These are phyloP conservation scores for Phytophthora quininea DNA, from an alignment of 352 stramenopile genomes.

Conservation along the genomic window DNA sequence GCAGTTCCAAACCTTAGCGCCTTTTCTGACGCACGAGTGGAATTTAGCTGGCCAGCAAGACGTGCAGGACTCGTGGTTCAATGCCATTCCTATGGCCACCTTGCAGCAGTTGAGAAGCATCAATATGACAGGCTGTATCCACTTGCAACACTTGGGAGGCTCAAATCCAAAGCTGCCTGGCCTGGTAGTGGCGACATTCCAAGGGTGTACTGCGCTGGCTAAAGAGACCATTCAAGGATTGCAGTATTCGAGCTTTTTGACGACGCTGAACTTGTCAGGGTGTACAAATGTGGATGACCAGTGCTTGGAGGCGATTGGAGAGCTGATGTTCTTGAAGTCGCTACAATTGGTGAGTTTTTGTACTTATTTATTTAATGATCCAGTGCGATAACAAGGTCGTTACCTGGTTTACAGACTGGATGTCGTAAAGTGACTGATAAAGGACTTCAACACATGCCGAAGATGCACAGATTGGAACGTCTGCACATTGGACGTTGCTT, in stretches of 20 bases:
- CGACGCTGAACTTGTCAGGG: slow-evolving; percentile 58
- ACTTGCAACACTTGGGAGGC: slow-evolving; percentile 54
- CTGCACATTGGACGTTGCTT: slow-evolving; percentile 61
- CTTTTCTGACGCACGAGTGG: slow-evolving; percentile 70
- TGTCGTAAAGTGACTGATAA: slow-evolving; percentile 59
- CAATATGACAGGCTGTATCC: slow-evolving; percentile 57
- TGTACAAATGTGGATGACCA: slow-evolving; percentile 69
- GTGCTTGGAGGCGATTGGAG: slow-evolving; percentile 48
- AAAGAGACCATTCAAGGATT: slow-evolving; percentile 58
- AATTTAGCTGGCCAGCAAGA: slow-evolving; percentile 50
- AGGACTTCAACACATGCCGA: slow-evolving; percentile 53
- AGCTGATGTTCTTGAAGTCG: slow-evolving; percentile 40
- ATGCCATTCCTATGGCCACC: slow-evolving; percentile 44
- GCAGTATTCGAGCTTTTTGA: slow-evolving; percentile 62
- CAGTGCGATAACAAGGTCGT: background rate
- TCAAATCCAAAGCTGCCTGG: slow-evolving; percentile 43
- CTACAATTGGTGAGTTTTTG: slow-evolving; percentile 63
- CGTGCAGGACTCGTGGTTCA: slow-evolving; percentile 73
- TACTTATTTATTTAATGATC: background rate
- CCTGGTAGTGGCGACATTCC: slow-evolving; percentile 57
- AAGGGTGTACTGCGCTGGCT: slow-evolving; percentile 49
- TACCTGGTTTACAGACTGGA: slow-evolving; percentile 40
- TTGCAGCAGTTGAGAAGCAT: slow-evolving; percentile 63
- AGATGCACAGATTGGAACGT: slow-evolving; percentile 54
- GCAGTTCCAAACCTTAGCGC: slow-evolving; percentile 59